A percentile compares a stretch with the other conserved stretches of the same genome.
These are phyloP conservation scores for Elongisporangium undulatum DNA, from an alignment of 352 stramenopile genomes.

Conservation along the genomic window DNA sequence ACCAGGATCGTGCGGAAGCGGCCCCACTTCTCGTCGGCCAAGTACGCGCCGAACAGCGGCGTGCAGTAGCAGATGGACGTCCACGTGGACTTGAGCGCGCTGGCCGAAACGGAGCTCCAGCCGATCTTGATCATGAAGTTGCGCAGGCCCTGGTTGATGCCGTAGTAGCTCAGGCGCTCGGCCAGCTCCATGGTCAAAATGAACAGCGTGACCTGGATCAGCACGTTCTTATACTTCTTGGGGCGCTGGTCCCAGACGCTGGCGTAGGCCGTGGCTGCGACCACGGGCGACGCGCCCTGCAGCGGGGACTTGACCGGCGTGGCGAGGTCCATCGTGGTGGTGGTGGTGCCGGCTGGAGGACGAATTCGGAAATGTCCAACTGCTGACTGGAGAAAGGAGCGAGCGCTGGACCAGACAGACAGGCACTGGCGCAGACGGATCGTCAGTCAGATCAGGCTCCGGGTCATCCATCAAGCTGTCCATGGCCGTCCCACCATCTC, in stretches of 20 bases:
- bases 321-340: not conserved
- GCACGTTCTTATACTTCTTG: conserved; percentile 33
- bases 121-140: conserved; percentile 49
- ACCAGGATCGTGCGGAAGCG: conserved; percentile 55
- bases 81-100: conserved; percentile 57
- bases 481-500: not conserved
- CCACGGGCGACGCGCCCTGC: not conserved
- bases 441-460: too few relatives aligned
- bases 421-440: too few relatives aligned
- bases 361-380: conserved; percentile 1
- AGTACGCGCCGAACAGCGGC: conserved; percentile 54
- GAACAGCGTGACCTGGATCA: conserved; percentile 18
- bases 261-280: not conserved
- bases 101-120: conserved; percentile 52
- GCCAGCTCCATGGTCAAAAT: conserved; percentile 10
- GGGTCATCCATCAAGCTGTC: not conserved
- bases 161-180: conserved; percentile 83
- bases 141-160: conserved; percentile 74
- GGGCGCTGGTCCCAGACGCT: conserved; percentile 30
- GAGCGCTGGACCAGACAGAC: not conserved
- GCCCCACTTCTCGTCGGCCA: conserved; percentile 57
- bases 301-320: conserved; percentile 5
- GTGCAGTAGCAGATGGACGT: conserved; percentile 61
- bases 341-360: not conserved
- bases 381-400: not conserved